phyloP scores from a whole-genome alignment of 2,329 filamentous ascomycete species.

The Hymenoscyphus infarciens region DNA sequence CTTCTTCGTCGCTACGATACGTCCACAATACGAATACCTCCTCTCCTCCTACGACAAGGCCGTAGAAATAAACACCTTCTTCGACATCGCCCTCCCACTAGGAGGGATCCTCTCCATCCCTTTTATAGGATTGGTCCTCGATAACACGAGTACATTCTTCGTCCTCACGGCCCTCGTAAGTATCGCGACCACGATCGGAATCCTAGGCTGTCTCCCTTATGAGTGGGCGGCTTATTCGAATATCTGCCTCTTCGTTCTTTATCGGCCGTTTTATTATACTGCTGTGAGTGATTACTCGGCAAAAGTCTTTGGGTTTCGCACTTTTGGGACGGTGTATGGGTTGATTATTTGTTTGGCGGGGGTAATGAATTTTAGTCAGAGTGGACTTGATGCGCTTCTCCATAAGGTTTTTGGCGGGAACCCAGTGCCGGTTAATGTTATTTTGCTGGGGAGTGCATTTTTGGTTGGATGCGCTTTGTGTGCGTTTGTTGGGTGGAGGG shows the following conservation, averaged over 20 bases:
- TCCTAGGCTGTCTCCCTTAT: constrained; percentile 70
- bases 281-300: constrained; percentile 84
- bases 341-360: constrained; percentile 84
- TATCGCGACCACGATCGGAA: constrained; percentile 69
- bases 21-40: constrained; percentile 75
- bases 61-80: constrained; percentile 72
- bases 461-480: constrained; percentile 64
- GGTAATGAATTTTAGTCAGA: constrained; percentile 79
- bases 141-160: constrained; percentile 68
- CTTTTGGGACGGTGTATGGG: constrained; percentile 92
- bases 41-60: constrained; percentile 60
- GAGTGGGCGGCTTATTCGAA: constrained; percentile 72
- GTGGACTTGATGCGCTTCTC: constrained; percentile 73
- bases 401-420: constrained; percentile 68
- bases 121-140: constrained; percentile 77
- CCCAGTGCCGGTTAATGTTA: constrained; percentile 73
- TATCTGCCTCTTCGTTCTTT: constrained; percentile 75
- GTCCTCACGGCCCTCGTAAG: constrained; percentile 68
- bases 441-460: constrained; percentile 59
- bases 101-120: constrained; percentile 83
- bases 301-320: constrained; percentile 89
- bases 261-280: constrained; percentile 87
- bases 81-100: constrained; percentile 79
- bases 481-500: constrained; percentile 52
- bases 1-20: constrained; percentile 86